These are phyloP conservation scores for Infundibulicybe gibba DNA, from an alignment of 768 basidiomycete genomes.

Conservation along the genomic window DNA sequence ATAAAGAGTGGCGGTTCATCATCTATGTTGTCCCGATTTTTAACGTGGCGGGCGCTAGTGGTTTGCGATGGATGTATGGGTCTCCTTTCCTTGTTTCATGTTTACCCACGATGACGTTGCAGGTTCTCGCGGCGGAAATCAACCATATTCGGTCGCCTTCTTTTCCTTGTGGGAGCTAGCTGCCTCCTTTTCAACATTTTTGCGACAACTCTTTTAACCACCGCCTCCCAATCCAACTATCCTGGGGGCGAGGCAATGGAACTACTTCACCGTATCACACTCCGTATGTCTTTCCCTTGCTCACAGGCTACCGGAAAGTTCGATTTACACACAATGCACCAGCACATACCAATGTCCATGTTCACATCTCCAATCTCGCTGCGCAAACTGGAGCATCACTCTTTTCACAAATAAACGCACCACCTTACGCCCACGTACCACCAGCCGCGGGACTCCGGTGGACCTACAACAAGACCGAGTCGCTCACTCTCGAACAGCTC, in stretches of 20 bases:
- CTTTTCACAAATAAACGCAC: constrained; percentile 69
- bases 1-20: constrained; percentile 99
- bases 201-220: constrained; percentile 48
- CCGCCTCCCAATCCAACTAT: constrained; percentile 74
- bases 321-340: constrained; percentile 7
- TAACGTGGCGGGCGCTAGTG: constrained; percentile 76
- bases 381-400: constrained; percentile 90
- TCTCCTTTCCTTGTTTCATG: neutral
- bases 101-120: neutral
- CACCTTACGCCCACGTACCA: constrained; percentile 38
- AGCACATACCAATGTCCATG: constrained; percentile 26
- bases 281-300: constrained; percentile 8
- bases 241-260: constrained; percentile 80
- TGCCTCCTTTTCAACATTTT: constrained; percentile 51
- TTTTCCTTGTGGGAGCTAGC: constrained; percentile 40
- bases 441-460: constrained; percentile 30
- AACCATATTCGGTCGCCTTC: constrained; percentile 38
- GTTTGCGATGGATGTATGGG: constrained; percentile 61
- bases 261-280: constrained; percentile 46
- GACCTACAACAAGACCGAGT: constrained; percentile 85
- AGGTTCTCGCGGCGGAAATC: constrained; percentile 51
- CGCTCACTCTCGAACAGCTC: constrained; percentile 38
- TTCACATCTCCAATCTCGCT: constrained; percentile 83
- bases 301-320: neutral
- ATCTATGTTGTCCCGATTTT: constrained; percentile 81